Evolutionary conservation across 2,329 filamentous ascomycete genomes (phyloP), one percentile per base, ranked within the genome.

Genomic region (Didymella segeticola): DNA sequence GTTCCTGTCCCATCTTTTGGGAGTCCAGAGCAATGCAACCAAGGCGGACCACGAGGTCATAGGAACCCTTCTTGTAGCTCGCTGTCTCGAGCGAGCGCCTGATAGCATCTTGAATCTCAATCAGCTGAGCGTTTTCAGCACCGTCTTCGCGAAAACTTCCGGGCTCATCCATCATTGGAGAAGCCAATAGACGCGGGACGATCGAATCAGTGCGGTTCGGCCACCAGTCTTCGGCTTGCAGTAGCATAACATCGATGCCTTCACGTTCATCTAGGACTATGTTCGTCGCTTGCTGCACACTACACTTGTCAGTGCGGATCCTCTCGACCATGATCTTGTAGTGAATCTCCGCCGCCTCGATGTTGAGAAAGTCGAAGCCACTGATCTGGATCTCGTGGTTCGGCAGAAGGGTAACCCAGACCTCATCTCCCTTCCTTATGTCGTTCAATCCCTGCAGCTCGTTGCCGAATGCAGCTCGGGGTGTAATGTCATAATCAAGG

Each of bases 261-360:
- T 72, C 69, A 20, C 25, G 37, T 3, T 61, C 53, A 43, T 74
- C 70, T 2, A 73, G 57, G 9, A 73, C 47, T 10, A 72, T 57
- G 33, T 66, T 63, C 17, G 63, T 30, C n/a, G 51, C 23, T 17
- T 57, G 37, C 11, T 58, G 41, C 1, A 48, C 10, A 8, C 59
- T 55, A 29, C 50, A 61, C 4, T 37, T 46, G 4, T 62, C 61
- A n/a, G 45, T 43, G 1, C 50, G 41, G 2, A 66, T 49, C 23
- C 66, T 68, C 6, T 64, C 46, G 3, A 72, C 55, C 47, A 69
- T 37, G 8, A 56, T 66, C 5, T 41, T 33, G 43, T 67, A 57
- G 37, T 65, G 66, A 10, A 56, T 26, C 31, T 64, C 57, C 5
- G 69, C 72, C 2, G 47, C 45, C 14, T 64, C 37, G 23, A 72